These are phyloP conservation scores for Debaryomyces sp. DNA, from an alignment of 1,139 yeast species.

Conservation along the genomic window DNA sequence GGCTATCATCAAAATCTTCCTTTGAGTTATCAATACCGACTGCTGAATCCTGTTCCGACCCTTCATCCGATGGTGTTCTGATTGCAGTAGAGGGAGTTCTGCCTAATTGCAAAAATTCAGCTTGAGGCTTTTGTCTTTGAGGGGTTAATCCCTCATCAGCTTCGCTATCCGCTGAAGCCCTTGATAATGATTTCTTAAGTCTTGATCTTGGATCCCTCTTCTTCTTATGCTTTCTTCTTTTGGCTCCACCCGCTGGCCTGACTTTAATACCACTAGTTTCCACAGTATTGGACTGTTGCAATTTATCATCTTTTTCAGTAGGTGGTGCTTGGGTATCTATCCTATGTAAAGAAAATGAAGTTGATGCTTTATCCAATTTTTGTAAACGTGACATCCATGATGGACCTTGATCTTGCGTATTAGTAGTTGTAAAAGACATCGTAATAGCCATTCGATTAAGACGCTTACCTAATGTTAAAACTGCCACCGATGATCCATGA, in stretches of 20 bases:
- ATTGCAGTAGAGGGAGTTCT: constrained; percentile 23
- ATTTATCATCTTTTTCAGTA: constrained; percentile 18
- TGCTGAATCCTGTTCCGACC: constrained; percentile 14
- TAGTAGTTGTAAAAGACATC: constrained; percentile 78
- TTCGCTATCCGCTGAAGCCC: constrained; percentile 28
- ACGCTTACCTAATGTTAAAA: constrained; percentile 83
- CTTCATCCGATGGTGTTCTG: constrained; percentile 22
- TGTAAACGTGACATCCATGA: constrained; percentile 91
- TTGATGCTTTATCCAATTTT: constrained; percentile 67
- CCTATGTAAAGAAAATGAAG: constrained; percentile 79
- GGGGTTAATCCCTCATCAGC: constrained; percentile 15
- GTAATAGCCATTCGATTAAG: constrained; percentile 92
- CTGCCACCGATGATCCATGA: constrained; percentile 97
- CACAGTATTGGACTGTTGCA: constrained; percentile 37
- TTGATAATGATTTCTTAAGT: constrained; percentile 36
- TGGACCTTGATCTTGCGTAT: constrained; percentile 61
- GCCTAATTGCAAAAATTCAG: constrained; percentile 48
- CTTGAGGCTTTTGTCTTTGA: constrained; percentile 40
- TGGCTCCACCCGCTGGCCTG: constrained; percentile 83
- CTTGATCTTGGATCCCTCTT: constrained; percentile 30
- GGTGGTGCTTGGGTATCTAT: constrained; percentile 60
- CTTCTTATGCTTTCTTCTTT: constrained; percentile 43
- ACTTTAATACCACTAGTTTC: constrained; percentile 71
- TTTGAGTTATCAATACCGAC: not conserved
- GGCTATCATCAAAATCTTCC: not conserved